Base-by-base conservation (phyloP, 2,329 filamentous ascomycete species). In the Thermothelomyces thermophilus region DNA sequence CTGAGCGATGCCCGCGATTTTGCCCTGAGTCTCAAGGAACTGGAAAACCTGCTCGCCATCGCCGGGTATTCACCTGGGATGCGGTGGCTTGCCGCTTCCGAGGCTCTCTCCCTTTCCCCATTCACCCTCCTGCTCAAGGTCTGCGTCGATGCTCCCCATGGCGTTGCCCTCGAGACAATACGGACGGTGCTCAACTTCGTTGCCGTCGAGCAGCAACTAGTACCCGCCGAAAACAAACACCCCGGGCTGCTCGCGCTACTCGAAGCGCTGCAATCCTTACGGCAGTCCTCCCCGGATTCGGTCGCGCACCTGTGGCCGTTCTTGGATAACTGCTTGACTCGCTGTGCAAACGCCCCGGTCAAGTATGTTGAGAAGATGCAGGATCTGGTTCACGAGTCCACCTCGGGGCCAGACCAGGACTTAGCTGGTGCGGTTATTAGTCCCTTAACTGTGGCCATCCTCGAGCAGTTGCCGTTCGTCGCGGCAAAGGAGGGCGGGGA, bases 51-150 rank as follows among this genome's bases (percentile, higher is more conserved):
- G 16, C 79, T 95, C 16, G 77, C 82, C 26, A 87, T 96, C 63
- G 89, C 90, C 3, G 80, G 82, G 55, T 81, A 84, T 59, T 94
- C 90, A 3, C 82, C 87, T 0, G 83, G 84, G 5, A 93, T 95
- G 83, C 82, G 86, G 55, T 97, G 91, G 91, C 96, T 93, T 71
- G 77, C 86, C 55, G 90, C 87, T 62, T 78, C 72, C 51, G 79
- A 85, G 56, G 75, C 75, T 1, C 71, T 86, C n/a, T 64, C 67
- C 1, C 70, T 79, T 34, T 88, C 86, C 3, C 85, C 86, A 0
- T 88, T 90, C 55, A 79, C 80, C n/a, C 82, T 82, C 0, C 73
- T 91, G 19, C 66, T 91, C 5, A 80, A 75, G 52, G 70, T 86
- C 5, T 71, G 76, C 31, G 70, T 73, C 3, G 72, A 74, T 22